Percentiles rank a stretch among this genome's conserved stretches.
These are phyloP conservation scores for Echium plantagineum DNA, from an alignment of 257 asterid species.

Conservation along the genomic window DNA sequence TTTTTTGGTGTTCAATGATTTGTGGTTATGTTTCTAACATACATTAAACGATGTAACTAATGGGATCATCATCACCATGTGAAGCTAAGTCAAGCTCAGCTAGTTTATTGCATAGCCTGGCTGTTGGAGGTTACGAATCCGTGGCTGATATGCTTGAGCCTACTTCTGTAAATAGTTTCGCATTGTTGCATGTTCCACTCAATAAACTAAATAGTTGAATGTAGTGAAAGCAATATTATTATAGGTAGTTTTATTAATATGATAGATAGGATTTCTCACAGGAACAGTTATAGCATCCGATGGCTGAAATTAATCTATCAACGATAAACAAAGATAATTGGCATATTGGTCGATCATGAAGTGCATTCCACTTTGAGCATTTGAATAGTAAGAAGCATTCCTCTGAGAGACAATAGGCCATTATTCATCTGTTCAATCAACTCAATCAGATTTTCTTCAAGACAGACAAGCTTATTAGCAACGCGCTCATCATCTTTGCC, in stretches of 20 bases:
- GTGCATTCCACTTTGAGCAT: background rate
- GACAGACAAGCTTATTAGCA: background rate
- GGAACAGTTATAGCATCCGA: too few species aligned
- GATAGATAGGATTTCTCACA: too few species aligned
- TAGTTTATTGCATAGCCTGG: conserved; percentile 59
- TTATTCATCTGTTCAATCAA: background rate
- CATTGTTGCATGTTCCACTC: conserved; percentile 37
- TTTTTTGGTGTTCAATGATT: too few species aligned
- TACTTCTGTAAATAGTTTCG: conserved; percentile 64
- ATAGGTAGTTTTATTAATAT: too few species aligned
- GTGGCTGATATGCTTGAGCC: conserved; percentile 55
- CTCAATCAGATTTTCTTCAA: background rate
- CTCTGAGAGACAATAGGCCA: background rate
- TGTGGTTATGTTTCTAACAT: conserved; percentile 12
- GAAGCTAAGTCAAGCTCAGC: conserved; percentile 12
- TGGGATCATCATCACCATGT: conserved; percentile 31
- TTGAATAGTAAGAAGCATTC: background rate
- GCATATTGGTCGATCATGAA: too few species aligned
- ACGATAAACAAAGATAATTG: too few species aligned
- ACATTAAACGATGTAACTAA: conserved; percentile 59
- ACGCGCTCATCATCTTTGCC: too few species aligned
- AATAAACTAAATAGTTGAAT: too few species aligned
- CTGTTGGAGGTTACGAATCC: conserved; percentile 46
- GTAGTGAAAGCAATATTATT: too few species aligned
- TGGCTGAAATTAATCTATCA: too few species aligned